Conservation (phyloP, 192 early-diverging fungal genomes). For the Umbelopsis vinacea region DNA sequence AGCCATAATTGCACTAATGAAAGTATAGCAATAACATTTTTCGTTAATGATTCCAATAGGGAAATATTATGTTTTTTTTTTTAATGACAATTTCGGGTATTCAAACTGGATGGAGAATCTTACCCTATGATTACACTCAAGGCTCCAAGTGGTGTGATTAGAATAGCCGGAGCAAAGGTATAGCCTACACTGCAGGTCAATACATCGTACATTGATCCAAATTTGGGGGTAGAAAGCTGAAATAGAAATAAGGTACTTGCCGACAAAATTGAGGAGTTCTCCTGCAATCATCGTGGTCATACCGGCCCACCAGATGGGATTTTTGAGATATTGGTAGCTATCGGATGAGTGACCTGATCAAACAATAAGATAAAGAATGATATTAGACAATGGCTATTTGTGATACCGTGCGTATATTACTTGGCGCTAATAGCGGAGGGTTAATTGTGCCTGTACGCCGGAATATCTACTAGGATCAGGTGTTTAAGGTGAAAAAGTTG, state of each 20-base stretch:
- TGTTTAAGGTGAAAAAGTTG: too few species aligned
- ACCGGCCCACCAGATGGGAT: constrained; percentile 88
- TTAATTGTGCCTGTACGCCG: too few species aligned
- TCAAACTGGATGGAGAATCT: not conserved
- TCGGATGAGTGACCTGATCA: constrained; percentile 69
- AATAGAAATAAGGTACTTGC: not conserved
- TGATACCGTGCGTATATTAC: too few species aligned
- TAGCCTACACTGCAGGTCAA: constrained; percentile 81
- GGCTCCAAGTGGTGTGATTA: constrained; percentile 94
- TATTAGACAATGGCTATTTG: not conserved
- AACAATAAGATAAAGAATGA: constrained; percentile 23
- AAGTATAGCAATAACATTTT: not conserved
- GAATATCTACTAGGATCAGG: too few species aligned
- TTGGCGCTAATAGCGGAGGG: too few species aligned
- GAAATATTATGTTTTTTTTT: not conserved
- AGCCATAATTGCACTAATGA: constrained; percentile 78
- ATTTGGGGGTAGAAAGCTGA: not conserved
- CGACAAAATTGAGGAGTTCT: constrained; percentile 26
- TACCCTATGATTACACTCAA: constrained; percentile 87
- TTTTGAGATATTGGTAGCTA: constrained; percentile 76
- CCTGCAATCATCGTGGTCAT: constrained; percentile 79
- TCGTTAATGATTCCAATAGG: not conserved
- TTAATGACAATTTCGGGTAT: not conserved
- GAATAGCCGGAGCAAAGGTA: constrained; percentile 91
- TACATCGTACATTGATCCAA: constrained; percentile 48